Evolutionary conservation across 345 rosid genomes (phyloP).

Genomic region (Populus alba): DNA sequence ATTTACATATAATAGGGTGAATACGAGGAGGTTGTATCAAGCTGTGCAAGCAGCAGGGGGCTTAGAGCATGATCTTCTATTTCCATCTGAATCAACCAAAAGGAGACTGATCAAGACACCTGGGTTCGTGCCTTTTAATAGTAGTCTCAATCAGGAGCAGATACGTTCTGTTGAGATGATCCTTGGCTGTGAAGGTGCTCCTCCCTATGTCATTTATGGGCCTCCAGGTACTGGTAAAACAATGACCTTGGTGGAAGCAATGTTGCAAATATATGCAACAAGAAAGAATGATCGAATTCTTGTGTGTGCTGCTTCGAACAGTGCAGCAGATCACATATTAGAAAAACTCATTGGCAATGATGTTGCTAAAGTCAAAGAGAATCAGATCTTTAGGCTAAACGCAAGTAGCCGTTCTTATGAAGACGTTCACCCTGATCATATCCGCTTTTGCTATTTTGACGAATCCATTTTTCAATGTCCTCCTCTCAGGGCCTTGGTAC

Average conservation of each 20-base stretch:
- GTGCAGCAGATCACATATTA: constrained; percentile 77
- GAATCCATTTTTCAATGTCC: constrained; percentile 64
- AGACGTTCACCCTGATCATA: constrained; percentile 54
- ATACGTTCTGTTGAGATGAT: constrained; percentile 61
- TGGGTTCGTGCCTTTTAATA: constrained; percentile 45
- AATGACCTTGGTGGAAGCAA: constrained; percentile 71
- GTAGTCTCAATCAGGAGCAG: constrained; percentile 72
- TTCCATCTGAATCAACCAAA: constrained; percentile 48
- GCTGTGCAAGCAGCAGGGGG: constrained; percentile 54
- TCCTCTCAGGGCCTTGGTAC: constrained; percentile 47
- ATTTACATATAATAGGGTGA: constrained; percentile 64
- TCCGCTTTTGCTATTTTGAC: constrained; percentile 66
- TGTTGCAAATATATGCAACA: constrained; percentile 58
- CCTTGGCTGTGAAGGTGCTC: constrained; percentile 71
- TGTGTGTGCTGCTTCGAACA: constrained; percentile 85
- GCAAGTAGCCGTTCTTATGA: constrained; percentile 71
- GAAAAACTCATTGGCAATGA: constrained; percentile 53
- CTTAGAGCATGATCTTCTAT: constrained; percentile 48
- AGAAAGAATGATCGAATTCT: constrained; percentile 49
- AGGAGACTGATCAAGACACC: constrained; percentile 45
- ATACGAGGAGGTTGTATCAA: constrained; percentile 66
- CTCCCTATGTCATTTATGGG: constrained; percentile 79
- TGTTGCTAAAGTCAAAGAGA: constrained; percentile 42
- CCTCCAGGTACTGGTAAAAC: constrained; percentile 99
- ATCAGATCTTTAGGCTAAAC: constrained; percentile 71